A percentile compares a stretch with the other conserved stretches of the same genome.
Conservation (phyloP, 2,329 filamentous ascomycete species). For the Fusarium musae region DNA sequence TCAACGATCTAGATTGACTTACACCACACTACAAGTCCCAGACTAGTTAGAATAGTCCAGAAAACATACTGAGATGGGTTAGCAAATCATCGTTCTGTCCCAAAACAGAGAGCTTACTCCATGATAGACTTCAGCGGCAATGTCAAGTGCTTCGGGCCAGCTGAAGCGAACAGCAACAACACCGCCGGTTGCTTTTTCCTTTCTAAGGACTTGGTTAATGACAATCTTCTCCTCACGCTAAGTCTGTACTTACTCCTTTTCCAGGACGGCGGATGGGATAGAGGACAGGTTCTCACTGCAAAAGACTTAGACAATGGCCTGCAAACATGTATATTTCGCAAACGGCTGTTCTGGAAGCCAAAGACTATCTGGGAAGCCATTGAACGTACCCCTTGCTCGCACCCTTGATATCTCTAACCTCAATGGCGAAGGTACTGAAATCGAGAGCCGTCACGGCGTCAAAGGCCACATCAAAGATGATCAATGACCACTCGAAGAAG, state of each 20-base stretch:
- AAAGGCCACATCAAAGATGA: constrained; percentile 95
- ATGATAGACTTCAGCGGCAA: constrained; percentile 88
- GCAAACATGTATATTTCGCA: constrained; percentile 47
- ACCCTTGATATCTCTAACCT: constrained; percentile 89
- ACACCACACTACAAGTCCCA: constrained; percentile 95
- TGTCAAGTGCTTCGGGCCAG: constrained; percentile 80
- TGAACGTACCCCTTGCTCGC: constrained; percentile 98
- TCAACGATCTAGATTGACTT: constrained; percentile 55
- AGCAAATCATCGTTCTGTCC: constrained; percentile 21
- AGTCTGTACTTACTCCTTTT: constrained; percentile 76
- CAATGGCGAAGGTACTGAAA: constrained; percentile 88
- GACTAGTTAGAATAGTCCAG: constrained; percentile 92
- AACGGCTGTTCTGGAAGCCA: constrained; percentile 39
- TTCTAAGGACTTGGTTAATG: constrained; percentile 62
- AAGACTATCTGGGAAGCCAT: constrained; percentile 87
- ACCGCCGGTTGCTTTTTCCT: constrained; percentile 76
- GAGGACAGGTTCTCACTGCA: constrained; percentile 61
- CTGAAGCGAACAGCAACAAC: constrained; percentile 79
- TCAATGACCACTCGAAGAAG: constrained; percentile 97
- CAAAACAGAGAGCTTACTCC: constrained; percentile 68
- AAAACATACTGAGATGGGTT: constrained; percentile 78
- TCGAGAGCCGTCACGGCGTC: constrained; percentile 94
- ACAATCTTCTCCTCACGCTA: background rate
- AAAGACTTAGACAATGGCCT: constrained; percentile 53
- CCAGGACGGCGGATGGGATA: constrained; percentile 62